Conservation (phyloP, 2,329 filamentous ascomycete species). For the Grosmannia huntii region DNA sequence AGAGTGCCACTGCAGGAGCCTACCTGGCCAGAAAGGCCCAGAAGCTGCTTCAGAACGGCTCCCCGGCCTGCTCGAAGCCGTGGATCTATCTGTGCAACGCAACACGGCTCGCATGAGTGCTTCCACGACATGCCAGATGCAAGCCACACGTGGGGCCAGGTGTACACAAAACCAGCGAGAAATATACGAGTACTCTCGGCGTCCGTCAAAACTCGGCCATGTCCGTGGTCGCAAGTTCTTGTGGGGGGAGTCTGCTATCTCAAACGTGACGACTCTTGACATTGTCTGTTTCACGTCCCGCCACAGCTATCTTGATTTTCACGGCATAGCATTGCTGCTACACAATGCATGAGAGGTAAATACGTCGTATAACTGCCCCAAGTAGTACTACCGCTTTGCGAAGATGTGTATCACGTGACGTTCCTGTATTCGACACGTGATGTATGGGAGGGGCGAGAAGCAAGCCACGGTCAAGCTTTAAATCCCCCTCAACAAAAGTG, state of each 20-base stretch:
- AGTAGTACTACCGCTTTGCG: too few relatives aligned
- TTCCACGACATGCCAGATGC: neutral
- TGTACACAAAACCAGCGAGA: neutral
- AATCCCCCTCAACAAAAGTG: slow-evolving; percentile 1
- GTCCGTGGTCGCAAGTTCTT: too few relatives aligned
- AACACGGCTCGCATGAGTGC: neutral
- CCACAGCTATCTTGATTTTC: too few relatives aligned
- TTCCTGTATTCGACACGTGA: neutral
- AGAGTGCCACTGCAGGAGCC: neutral
- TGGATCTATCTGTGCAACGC: neutral
- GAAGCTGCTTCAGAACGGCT: neutral
- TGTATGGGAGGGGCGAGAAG: neutral
- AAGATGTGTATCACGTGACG: neutral
- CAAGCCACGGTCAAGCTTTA: neutral
- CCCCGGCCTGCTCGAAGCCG: too few relatives aligned
- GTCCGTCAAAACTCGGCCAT: too few relatives aligned
- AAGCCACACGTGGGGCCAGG: neutral
- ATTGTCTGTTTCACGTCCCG: too few relatives aligned
- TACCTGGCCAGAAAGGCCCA: neutral
- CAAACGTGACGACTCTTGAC: too few relatives aligned
- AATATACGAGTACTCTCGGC: too few relatives aligned
- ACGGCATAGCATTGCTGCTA: too few relatives aligned
- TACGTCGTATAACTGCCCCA: too few relatives aligned
- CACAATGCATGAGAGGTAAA: too few relatives aligned
- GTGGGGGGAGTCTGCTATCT: too few relatives aligned